phyloP scores from a whole-genome alignment of 75 land plant species.

The Selaginella moellendorffii region DNA sequence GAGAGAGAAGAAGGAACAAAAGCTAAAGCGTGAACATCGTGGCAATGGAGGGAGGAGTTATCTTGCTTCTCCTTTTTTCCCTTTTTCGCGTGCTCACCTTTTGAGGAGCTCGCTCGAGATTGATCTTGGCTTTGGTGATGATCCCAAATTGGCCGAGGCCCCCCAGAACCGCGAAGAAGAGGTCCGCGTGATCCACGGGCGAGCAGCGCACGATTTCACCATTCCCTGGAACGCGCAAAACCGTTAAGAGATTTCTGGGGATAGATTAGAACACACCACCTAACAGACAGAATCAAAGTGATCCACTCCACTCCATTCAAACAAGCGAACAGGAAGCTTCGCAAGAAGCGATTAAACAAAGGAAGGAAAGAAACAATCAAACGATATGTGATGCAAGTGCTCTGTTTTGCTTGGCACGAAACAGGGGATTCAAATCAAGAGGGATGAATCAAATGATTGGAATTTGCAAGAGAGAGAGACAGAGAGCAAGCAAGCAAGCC shows the following conservation, averaged over 20 bases:
- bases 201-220: constrained; percentile 35
- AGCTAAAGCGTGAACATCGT: too few species aligned
- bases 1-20: not conserved
- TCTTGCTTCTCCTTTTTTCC: too few species aligned
- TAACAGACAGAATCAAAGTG: not conserved
- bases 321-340: too few species aligned
- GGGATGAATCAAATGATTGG: not conserved
- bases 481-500: not conserved
- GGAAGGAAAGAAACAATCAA: too few species aligned
- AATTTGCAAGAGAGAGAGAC: too few species aligned
- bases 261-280: too few species aligned
- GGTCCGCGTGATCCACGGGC: constrained; percentile 17
- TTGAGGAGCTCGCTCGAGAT: constrained; percentile 32
- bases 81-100: constrained; percentile 39
- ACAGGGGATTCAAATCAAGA: not conserved
- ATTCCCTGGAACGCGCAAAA: constrained; percentile 27
- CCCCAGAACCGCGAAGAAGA: constrained; percentile 40
- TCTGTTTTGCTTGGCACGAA: not conserved
- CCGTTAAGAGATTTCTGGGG: not conserved
- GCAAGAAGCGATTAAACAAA: too few species aligned
- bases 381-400: too few species aligned
- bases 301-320: too few species aligned
- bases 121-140: constrained; percentile 43
- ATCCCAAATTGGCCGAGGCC: constrained; percentile 64
- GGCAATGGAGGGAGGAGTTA: too few species aligned